phyloP scores from a whole-genome alignment of 257 asterid species.

The Solanum neorickii region DNA sequence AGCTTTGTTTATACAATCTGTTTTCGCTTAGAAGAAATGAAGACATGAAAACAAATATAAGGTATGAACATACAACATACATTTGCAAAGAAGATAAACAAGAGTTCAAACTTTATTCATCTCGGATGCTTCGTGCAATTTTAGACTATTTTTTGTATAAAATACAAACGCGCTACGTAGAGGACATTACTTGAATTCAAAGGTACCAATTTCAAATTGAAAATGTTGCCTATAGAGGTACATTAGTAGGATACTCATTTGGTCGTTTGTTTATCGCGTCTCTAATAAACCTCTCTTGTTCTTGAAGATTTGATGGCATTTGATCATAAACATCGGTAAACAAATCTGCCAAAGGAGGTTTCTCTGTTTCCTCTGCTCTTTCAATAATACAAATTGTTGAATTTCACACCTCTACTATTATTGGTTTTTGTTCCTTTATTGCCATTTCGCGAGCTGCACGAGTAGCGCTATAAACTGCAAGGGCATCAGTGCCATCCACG shows the following conservation, averaged over 20 bases:
- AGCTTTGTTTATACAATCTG: too few relatives aligned
- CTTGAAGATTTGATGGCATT: slow-evolving; percentile 41
- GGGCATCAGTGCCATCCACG: slow-evolving; percentile 76
- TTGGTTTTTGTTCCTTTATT: slow-evolving; percentile 50
- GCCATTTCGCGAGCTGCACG: slow-evolving; percentile 71
- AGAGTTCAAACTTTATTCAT: too few relatives aligned
- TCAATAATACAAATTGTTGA: slow-evolving; percentile 2
- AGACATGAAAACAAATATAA: too few relatives aligned
- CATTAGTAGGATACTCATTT: slow-evolving; percentile 64
- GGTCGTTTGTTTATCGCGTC: slow-evolving; percentile 41
- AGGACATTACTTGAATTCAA: too few relatives aligned
- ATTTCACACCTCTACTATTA: slow-evolving; percentile 75
- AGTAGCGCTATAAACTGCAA: slow-evolving; percentile 58
- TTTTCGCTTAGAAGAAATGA: too few relatives aligned
- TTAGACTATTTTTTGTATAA: too few relatives aligned
- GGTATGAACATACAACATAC: too few relatives aligned
- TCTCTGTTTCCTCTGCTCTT: slow-evolving; percentile 50
- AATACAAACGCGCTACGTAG: too few relatives aligned
- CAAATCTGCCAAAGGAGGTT: slow-evolving; percentile 39
- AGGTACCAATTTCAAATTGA: too few relatives aligned
- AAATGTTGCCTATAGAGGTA: slow-evolving; percentile 31
- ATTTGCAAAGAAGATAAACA: too few relatives aligned
- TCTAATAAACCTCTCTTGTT: slow-evolving; percentile 63
- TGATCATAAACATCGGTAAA: slow-evolving; percentile 64
- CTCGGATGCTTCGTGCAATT: too few relatives aligned